Conservation (phyloP, 129 eudicot species). For the Chrysanthemum seticuspe region DNA sequence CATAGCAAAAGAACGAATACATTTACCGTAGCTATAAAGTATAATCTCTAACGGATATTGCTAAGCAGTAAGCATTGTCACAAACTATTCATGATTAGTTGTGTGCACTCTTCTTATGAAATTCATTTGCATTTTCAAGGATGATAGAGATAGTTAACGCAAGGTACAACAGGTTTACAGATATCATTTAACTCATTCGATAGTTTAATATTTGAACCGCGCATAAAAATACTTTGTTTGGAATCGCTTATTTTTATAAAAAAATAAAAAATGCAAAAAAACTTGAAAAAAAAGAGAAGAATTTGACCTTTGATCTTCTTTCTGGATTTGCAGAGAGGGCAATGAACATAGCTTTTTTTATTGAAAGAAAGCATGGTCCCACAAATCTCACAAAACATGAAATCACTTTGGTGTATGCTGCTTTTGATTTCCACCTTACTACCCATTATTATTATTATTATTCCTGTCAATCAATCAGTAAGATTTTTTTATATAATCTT, state of each 20-base stretch:
- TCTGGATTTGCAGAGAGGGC: conserved; percentile 58
- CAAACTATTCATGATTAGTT: neutral
- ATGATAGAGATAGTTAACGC: neutral
- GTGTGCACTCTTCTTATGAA: neutral
- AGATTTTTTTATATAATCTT: too few relatives aligned
- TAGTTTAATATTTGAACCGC: too few relatives aligned
- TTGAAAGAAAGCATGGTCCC: conserved; percentile 58
- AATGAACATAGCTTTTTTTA: conserved; percentile 37
- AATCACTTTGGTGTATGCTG: conserved; percentile 40
- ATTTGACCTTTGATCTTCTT: conserved; percentile 43
- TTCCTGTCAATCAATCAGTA: too few relatives aligned
- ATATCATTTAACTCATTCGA: too few relatives aligned
- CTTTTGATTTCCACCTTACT: neutral
- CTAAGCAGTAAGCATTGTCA: neutral
- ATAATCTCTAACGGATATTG: neutral
- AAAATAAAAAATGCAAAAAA: too few relatives aligned
- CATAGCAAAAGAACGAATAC: neutral
- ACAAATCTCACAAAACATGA: conserved; percentile 68
- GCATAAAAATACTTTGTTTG: too few relatives aligned
- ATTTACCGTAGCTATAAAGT: neutral
- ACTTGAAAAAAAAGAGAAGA: too few relatives aligned
- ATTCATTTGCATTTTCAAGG: neutral
- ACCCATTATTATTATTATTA: neutral
- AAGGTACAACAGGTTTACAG: neutral
- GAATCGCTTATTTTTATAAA: too few relatives aligned